A percentile compares a stretch with the other conserved stretches of the same genome.
Conservation (phyloP, 306 rosid genomes). For the Crotalaria pallida region DNA sequence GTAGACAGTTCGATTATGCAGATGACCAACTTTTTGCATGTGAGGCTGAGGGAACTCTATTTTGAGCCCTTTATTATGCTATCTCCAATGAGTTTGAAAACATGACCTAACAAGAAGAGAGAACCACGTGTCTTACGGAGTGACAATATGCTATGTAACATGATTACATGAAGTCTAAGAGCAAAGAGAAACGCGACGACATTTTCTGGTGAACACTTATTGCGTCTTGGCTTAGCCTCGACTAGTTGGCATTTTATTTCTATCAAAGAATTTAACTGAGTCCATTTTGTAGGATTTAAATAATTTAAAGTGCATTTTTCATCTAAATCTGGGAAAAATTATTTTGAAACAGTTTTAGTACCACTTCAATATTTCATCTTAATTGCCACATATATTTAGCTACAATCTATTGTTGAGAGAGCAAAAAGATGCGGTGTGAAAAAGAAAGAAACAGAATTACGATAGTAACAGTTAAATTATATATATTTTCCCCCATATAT, state of each 20-base stretch:
- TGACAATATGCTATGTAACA: background rate
- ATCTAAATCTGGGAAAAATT: background rate
- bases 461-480: too few relatives aligned
- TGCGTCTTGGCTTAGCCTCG: background rate
- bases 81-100: background rate
- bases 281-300: background rate
- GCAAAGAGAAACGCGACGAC: background rate
- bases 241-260: background rate
- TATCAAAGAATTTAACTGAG: background rate
- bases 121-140: conserved; percentile 11
- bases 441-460: background rate
- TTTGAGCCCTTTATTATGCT: background rate
- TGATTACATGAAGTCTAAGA: background rate
- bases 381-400: background rate
- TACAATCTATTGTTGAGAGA: background rate
- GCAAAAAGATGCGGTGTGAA: background rate
- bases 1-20: conserved; percentile 29
- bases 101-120: background rate
- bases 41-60: background rate
- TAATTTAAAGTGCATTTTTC: background rate
- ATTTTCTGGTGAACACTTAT: background rate
- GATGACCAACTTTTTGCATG: conserved; percentile 37
- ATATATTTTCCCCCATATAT: too few relatives aligned
- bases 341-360: background rate
- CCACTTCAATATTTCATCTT: background rate